A percentile compares a stretch with the other conserved stretches of the same genome.
Evolutionary conservation across 2,329 filamentous ascomycete species (phyloP).

Genomic region (Colletotrichum phormii): DNA sequence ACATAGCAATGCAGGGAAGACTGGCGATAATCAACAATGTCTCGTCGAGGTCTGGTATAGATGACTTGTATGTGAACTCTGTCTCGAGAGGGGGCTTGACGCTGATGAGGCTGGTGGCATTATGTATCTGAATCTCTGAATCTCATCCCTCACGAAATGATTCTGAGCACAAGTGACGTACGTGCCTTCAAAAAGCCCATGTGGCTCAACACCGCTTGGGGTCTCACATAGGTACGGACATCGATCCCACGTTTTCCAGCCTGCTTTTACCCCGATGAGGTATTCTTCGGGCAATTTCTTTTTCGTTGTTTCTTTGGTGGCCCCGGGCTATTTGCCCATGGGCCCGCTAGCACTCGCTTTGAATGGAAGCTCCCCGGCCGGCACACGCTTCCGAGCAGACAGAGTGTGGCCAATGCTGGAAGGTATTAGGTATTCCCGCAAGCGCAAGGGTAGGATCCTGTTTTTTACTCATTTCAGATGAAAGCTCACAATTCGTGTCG

Average conservation of each 20-base stretch:
- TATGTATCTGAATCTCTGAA: slow-evolving; percentile 15
- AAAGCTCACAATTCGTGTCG: slow-evolving; percentile 10
- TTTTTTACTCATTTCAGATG: not conserved
- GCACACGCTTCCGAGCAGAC: not conserved
- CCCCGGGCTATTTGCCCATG: not conserved
- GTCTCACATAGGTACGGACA: slow-evolving; percentile 14
- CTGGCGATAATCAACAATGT: not conserved
- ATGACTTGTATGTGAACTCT: not conserved
- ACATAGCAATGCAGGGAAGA: slow-evolving; percentile 28
- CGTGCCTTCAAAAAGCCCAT: slow-evolving; percentile 19
- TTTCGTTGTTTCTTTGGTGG: not conserved
- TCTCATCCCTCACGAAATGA: not conserved
- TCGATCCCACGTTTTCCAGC: slow-evolving; percentile 27
- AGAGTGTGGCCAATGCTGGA: not conserved
- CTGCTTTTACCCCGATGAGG: slow-evolving; percentile 2
- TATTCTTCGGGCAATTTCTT: slow-evolving; percentile 10
- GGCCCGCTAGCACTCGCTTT: slow-evolving; percentile 26
- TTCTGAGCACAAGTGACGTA: slow-evolving; percentile 33
- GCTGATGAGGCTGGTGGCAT: slow-evolving; percentile 39
- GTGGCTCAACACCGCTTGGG: slow-evolving; percentile 16
- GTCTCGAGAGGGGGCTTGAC: slow-evolving; percentile 10
- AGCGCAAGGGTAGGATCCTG: slow-evolving; percentile 8
- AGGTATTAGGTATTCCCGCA: not conserved
- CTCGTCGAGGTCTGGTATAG: not conserved
- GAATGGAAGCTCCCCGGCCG: slow-evolving; percentile 22